Percentiles rank a stretch among this genome's conserved stretches.
Conservation (phyloP, 2,329 filamentous ascomycete species). For the Xylariaceae sp. region DNA sequence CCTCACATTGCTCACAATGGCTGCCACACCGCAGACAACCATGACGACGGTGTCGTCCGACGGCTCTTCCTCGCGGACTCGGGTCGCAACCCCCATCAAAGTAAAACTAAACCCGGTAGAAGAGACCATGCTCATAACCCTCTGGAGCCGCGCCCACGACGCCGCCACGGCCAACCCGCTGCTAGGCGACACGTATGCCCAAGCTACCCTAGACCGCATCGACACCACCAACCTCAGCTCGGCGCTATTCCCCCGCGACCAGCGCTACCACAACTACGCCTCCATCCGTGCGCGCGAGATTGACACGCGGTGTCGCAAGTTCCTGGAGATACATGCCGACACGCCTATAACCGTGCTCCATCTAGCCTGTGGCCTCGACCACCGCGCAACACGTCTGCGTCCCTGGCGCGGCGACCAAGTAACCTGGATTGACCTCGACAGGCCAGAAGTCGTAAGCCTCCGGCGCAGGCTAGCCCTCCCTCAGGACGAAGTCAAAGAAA, state of each 20-base stretch:
- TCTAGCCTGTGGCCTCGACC: conserved; percentile 25
- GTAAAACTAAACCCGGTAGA: conserved; percentile 21
- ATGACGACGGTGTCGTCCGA: too few relatives aligned
- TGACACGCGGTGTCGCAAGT: conserved; percentile 23
- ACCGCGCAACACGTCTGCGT: conserved; percentile 18
- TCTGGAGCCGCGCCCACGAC: conserved; percentile 18
- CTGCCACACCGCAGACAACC: too few relatives aligned
- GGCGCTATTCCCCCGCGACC: conserved; percentile 15
- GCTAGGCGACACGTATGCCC: conserved; percentile 18
- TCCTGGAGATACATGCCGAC: conserved; percentile 17
- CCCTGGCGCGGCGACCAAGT: conserved; percentile 6
- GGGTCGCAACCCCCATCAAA: conserved; percentile 8
- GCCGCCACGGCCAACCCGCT: conserved; percentile 17
- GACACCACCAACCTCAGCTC: conserved; percentile 17
- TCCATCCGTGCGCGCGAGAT: conserved; percentile 17
- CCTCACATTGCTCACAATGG: too few relatives aligned
- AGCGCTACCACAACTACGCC: conserved; percentile 19
- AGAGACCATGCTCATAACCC: conserved; percentile 20
- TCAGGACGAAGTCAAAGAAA: conserved; percentile 7
- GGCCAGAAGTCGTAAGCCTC: conserved; percentile 20
- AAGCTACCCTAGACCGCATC: conserved; percentile 19
- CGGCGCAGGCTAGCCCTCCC: conserved; percentile 20
- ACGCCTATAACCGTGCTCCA: conserved; percentile 24
- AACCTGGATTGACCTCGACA: conserved; percentile 26
- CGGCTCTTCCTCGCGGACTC: too few relatives aligned